Evolutionary conservation across 306 rosid genomes (phyloP), one percentile per base, ranked within the genome.

Genomic region (Cyclanthera cordifolia): DNA sequence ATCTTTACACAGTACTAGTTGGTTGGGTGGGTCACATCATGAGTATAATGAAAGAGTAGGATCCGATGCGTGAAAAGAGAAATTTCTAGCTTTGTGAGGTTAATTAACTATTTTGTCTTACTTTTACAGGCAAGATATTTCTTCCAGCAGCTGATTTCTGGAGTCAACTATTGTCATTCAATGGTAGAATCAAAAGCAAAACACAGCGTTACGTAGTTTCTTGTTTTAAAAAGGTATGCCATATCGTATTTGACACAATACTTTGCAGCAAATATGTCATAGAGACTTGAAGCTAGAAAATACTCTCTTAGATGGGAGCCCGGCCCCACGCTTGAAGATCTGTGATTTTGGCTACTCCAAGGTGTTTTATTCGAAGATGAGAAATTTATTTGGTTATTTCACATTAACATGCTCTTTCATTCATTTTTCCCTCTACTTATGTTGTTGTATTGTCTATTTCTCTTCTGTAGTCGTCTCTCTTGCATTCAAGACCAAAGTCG

Each of bases 271-370:
- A 82, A 82, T 85, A 79, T 85, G 86, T 72, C 89, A 85, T 73
- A 69, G 89, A 72, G 89, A 85, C 74, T 73, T 85, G 78, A 85
- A 85, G 78, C 77, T 85, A 37, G 89, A 82, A 69, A 85, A 85
- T 67, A 85, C 85, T 9, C 89, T 85, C 69, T 57, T 85, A 43
- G 70, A 64, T 23, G 70, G 70, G 23, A 64, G 70, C 7, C 13
- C 53, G 1, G 70, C 53, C 13, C 70, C 53, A 0, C 70, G 70
- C 53, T 64, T 64, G 70, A 64, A 64, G 70, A 64, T 64, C 52
- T 64, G 70, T 64, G 70, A 64, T 64, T 64, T 64, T 3, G 70
- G 70, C 28, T 64, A 43, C 70, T 64, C 70, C 70, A 64, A 64
- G 70, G 70, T 64, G 0, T 19, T 39, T 12, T 63, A 1, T 17